Conservation (phyloP, 768 basidiomycete species). For the Fomitopsis pulvina region DNA sequence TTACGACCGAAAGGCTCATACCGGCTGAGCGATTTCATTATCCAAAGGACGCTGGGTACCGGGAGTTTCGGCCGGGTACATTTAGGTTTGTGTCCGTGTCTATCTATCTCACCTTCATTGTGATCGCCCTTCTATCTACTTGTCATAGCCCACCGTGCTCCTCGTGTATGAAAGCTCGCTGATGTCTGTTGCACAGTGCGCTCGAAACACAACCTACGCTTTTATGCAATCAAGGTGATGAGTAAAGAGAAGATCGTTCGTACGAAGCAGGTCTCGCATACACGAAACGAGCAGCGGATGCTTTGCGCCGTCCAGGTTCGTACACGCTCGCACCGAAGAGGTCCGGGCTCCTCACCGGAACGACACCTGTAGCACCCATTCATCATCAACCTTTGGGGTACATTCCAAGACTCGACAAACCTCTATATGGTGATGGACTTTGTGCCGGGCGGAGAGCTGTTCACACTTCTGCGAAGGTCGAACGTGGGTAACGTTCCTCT, state of each 20-base stretch:
- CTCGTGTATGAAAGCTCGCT: neutral
- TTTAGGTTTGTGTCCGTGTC: slow-evolving; percentile 46
- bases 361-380: slow-evolving; percentile 54
- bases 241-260: slow-evolving; percentile 89
- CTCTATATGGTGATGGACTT: slow-evolving; percentile 99
- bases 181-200: slow-evolving; percentile 44
- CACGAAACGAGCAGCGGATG: slow-evolving; percentile 90
- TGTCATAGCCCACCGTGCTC: neutral
- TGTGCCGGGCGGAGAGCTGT: slow-evolving; percentile 94
- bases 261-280: slow-evolving; percentile 95
- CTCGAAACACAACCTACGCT: slow-evolving; percentile 91
- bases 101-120: neutral
- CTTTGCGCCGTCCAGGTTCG: slow-evolving; percentile 60
- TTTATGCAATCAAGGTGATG: slow-evolving; percentile 93
- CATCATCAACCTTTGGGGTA: slow-evolving; percentile 95
- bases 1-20: slow-evolving; percentile 57
- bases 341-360: neutral
- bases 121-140: neutral
- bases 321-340: too few relatives aligned
- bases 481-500: slow-evolving; percentile 46
- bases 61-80: slow-evolving; percentile 98
- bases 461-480: slow-evolving; percentile 85
- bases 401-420: slow-evolving; percentile 87
- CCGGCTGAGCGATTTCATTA: slow-evolving; percentile 68
- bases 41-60: slow-evolving; percentile 82